Evolutionary conservation across 345 rosid species (phyloP).

Genomic region (Populus davidiana): DNA sequence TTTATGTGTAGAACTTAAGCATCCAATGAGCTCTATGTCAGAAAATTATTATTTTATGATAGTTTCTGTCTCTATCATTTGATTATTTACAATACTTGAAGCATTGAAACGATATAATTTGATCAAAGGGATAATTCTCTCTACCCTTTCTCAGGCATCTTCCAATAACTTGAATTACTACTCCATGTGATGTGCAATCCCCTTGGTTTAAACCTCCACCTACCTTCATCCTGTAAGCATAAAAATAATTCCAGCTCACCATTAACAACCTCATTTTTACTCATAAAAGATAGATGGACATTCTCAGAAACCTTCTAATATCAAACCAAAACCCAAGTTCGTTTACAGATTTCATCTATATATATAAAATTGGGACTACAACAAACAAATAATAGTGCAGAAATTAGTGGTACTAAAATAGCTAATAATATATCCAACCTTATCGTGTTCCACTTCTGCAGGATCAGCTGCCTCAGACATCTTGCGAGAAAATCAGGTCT

Average conservation of each 20-base stretch:
- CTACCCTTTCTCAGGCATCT: background rate
- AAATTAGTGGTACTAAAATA: too few relatives aligned
- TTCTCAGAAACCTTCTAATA: too few relatives aligned
- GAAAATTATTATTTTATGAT: background rate
- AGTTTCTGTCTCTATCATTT: background rate
- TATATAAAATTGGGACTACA: background rate
- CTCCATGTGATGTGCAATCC: background rate
- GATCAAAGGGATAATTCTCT: background rate
- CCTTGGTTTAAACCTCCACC: background rate
- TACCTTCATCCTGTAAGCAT: background rate
- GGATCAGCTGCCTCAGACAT: background rate
- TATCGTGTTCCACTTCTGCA: background rate
- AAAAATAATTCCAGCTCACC: background rate
- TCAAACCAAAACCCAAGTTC: background rate
- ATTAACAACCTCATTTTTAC: background rate
- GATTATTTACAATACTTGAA: too few relatives aligned
- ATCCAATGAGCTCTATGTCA: background rate
- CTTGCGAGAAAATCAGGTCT: background rate
- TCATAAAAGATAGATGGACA: background rate
- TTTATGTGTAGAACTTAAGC: background rate
- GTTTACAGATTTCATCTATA: background rate
- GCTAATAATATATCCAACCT: background rate
- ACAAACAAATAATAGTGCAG: background rate
- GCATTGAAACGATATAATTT: too few relatives aligned
- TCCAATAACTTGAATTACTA: background rate